A percentile compares a stretch with the other conserved stretches of the same genome.
These are phyloP conservation scores for Cylindrotheca closterium DNA, from an alignment of 108 stramenopile genomes.

Conservation along the genomic window DNA sequence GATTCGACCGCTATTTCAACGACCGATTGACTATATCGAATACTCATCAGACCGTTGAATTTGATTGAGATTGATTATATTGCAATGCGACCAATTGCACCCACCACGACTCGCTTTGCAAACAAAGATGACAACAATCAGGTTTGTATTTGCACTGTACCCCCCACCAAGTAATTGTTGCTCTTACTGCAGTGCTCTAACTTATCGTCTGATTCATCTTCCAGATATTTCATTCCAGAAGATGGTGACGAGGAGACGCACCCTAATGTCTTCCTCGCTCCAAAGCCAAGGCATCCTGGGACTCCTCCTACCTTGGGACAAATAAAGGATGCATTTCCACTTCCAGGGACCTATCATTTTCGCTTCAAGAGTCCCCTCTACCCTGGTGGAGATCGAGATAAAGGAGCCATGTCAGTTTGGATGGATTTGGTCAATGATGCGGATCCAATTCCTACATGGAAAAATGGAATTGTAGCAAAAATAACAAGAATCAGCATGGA, in stretches of 20 bases:
- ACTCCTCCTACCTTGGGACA: conserved; percentile 79
- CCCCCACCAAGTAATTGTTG: no score
- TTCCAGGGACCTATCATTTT: conserved; percentile 94
- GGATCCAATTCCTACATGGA: conserved; percentile 75
- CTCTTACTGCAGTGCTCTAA: no score
- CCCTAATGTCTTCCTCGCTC: conserved; percentile 92
- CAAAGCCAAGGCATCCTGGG: conserved; percentile 73
- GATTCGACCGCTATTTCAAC: no score
- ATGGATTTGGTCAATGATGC: conserved; percentile 84
- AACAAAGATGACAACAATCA: conserved; percentile 12
- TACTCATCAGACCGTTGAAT: no score
- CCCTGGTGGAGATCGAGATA: conserved; percentile 81
- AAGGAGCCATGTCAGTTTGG: conserved; percentile 82
- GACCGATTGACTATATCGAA: no score
- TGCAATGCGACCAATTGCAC: no score
- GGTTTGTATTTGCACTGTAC: conserved; percentile 10
- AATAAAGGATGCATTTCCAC: conserved; percentile 84
- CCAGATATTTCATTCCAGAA: conserved; percentile 92
- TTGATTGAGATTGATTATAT: no score
- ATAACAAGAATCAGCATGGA: conserved; percentile 70
- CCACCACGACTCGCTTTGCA: no score
- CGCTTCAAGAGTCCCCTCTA: conserved; percentile 91
- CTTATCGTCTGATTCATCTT: background rate
- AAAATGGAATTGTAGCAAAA: conserved; percentile 70
- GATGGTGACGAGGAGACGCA: conserved; percentile 90